Conservation (phyloP, 2,329 filamentous ascomycete species). For the Zarea fungicola region DNA sequence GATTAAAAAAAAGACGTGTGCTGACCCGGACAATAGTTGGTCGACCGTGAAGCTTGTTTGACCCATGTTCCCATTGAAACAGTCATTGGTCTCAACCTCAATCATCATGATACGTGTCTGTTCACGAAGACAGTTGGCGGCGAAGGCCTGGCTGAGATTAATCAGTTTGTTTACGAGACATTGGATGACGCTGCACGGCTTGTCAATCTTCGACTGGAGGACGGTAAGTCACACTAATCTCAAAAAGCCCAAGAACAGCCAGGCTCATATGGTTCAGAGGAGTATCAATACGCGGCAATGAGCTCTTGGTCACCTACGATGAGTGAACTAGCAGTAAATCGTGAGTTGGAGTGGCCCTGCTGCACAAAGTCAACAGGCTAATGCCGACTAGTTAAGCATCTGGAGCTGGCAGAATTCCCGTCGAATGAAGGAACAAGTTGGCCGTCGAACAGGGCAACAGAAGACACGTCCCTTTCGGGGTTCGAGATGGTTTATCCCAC, state of each 20-base stretch:
- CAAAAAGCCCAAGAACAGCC: no score
- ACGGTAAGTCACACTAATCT: no score
- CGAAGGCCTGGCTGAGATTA: conserved; percentile 5
- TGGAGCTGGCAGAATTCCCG: not conserved
- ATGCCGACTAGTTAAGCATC: not conserved
- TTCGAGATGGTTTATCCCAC: conserved; percentile 5
- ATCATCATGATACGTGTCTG: conserved; percentile 7
- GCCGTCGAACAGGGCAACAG: not conserved
- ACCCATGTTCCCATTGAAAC: conserved; percentile 1
- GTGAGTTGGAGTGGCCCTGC: not conserved
- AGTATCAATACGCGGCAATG: conserved; percentile 11
- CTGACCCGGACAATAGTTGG: not conserved
- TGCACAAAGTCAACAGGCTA: not conserved
- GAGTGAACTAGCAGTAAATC: conserved; percentile 4
- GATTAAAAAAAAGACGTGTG: not conserved
- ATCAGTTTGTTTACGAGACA: conserved; percentile 4
- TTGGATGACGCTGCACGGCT: not conserved
- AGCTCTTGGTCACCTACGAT: conserved; percentile 3
- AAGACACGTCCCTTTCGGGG: not conserved
- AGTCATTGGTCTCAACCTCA: conserved; percentile 10
- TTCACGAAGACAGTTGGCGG: conserved; percentile 3
- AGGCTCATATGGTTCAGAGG: no score
- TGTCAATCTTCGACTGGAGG: not conserved
- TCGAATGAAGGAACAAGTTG: not conserved
- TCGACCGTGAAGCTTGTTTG: conserved; percentile 4